Base-by-base conservation (phyloP, 306 rosid species). In the Adenanthera pavonina region DNA sequence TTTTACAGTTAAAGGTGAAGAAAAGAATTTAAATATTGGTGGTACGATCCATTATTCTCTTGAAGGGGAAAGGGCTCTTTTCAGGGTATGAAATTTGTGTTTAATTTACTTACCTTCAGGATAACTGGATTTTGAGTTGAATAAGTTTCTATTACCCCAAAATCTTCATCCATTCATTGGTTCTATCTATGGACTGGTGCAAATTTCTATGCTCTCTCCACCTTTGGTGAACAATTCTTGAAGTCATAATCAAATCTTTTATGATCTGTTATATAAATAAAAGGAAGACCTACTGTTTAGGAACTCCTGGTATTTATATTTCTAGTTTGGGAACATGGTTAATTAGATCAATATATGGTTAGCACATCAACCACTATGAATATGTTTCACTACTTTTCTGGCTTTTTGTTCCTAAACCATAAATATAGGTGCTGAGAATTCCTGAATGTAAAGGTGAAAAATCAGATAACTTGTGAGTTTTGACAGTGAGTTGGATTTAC, bases 21-120 rank as follows among this genome's bases (percentile, higher is more conserved):
- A 88, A 53, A 80, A 81, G 69, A 78, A 80, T 77, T 88, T 87
- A 88, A 90, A 83, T 76, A 56, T 92, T 76, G 95, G 74, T 56
- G 95, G 99, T 76, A 78, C 87, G 72, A 75, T 85, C 80, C 99
- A 95, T 89, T 91, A 93, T 88, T 95, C 97, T 80, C 93, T 95
- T 84, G 97, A 77, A 69, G 94, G 99, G 85, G 89, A 91, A 86
- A 89, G 91, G 83, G 97, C 99, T 72, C 97, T 95, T 76, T 95
- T 95, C 93, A 90, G 89, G 97, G 99, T 95, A 90, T 66, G 83
- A 35, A 82, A 69, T 65, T 43, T 44, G 44, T 69, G 72, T 41
- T 67, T 30, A 36, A 36, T 15, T 65, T 17, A 17, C 47, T 15
- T 67, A 9, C 72, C 49, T 67, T 67, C 30, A 17, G 25, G 6